Base-by-base conservation (phyloP, 495 filamentous ascomycete species). In the Friedmanniomyces simplex region DNA sequence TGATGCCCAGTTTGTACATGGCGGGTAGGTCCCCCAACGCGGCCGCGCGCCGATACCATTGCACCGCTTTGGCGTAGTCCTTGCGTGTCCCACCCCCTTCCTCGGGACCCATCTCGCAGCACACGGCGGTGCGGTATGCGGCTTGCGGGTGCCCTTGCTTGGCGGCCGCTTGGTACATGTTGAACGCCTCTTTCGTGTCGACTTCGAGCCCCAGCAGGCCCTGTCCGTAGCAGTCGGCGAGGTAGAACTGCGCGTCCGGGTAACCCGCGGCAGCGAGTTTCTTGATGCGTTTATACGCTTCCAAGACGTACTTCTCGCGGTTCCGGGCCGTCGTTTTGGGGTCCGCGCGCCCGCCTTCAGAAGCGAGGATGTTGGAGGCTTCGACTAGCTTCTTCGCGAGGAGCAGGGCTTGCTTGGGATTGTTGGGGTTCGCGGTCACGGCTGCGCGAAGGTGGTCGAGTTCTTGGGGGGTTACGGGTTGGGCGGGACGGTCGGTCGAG, bases 1-100 rank as follows among this genome's bases (percentile, higher is more conserved):
- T 95, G 82, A 95, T 91, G 52, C 93, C 93, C 71, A 97, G 84
- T 71, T 98, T 98, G 73, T 96, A 98, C 90, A 95, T 94, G 24
- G 91, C 93, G 0, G 90, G 84, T 0, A 87, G 85, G 64, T 97
- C 91, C 13, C 93, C 93, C 5, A 96, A 76, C 7, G 86, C 81
- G 0, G 93, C 90, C 13, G 91, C 89, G 20, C 90, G 88, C 68
- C 89, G 90, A 68, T 97, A 98, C 93, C 93, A 98, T 66, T 96
- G 90, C 28, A 97, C 88, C 10, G 93, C 89, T 73, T 96, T 96
- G 63, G 88, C 71, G 2, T 88, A 87, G 68, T 98, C 93, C 59
- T 88, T 87, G 50, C 85, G 82, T 12, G 93, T 96, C 18, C 93
- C 93, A 51, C 91, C 91, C 46, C 89, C 88, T 63, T 93, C 88